Evolutionary conservation across 2,329 filamentous ascomycete species (phyloP), one percentile per base, ranked within the genome.

Genomic region (Cyclaneusma minus): DNA sequence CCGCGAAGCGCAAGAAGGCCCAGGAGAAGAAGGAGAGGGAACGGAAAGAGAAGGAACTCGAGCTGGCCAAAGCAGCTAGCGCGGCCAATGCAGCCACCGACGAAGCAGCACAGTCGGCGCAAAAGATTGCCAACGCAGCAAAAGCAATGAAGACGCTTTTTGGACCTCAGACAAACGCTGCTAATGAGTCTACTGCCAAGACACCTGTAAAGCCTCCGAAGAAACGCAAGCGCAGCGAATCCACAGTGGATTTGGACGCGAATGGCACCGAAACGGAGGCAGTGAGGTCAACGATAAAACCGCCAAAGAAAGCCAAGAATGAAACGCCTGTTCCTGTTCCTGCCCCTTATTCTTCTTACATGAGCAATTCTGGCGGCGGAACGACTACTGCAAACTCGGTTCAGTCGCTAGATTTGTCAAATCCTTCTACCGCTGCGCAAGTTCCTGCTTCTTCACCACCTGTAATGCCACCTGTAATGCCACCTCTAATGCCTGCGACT

Each of bases 11-110:
- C 68, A 77, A 17, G 72, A 80, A 35, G 62, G 68, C 17, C 66
- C 68, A 28, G 64, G 76, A 27, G 21, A 44, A 44, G 23, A 43
- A 43, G 21, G 77, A 78, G 6, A 79, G 83, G 70, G 76, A 79
- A 42, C 58, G 83, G 13, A 83, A 83, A 43, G 76, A 81, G 39
- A 72, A 79, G 3, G 83, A 81, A 50, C 80, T 78, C n/a, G n/a
- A n/a, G n/a, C n/a, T n/a, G n/a, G 44, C 52, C 76, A 7, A 81
- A 80, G 47, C 65, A 68, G 5, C 51, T 72, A 36, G 68, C 65
- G 8, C 68, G 68, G 36, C 55, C 63, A n/a, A n/a, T n/a, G n/a
- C n/a, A 37, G 69, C 69, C 2, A 68, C 65, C 2, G 66, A 73
- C 34, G 69, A 74, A 41, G 69, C 68, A 10, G 64, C 68, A 41